Base-by-base conservation (phyloP, 2,329 filamentous ascomycete genomes). In the Ramularia collo-cygni region DNA sequence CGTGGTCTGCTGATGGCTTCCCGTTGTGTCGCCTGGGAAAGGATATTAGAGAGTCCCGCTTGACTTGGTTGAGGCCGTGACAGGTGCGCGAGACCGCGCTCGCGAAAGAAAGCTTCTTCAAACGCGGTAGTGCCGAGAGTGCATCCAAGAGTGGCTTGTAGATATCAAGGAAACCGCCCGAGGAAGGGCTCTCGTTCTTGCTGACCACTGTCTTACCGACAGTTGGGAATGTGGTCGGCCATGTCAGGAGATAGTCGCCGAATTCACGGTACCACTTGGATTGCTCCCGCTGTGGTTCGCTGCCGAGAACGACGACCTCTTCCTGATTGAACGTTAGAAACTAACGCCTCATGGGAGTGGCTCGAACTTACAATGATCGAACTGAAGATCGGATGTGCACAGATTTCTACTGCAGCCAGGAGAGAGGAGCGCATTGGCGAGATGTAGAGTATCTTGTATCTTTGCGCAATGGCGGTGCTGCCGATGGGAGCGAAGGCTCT, bases 401-500 rank as follows among this genome's bases (percentile, higher is more conserved):
- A 51, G 19, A 51, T 43, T 1, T 35, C 26, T 7, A 42, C 21
- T 1, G 40, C 42, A 12, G 19, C 18, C 3, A 28, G 26, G 3
- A 51, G n/a, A 6, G 46, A 40, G 5, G 9, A 26, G 4, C 13
- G 4, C 4, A 38, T 39, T 2, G 46, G 48, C 14, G 50, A 46
- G 7, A 53, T 24, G 38, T 53, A 53, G 4, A 53, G 42, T 3
- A 26, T 27, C n/a, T 38, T 45, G 13, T 44, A 24, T n/a, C 38
- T 37, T 6, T 28, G 14, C 4, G 35, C 27, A 8, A 51, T 32
- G 7, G 12, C 26, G 18, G 28, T 39, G 28, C 10, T 37, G 29
- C 40, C 44, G 2, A 27, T 30, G 8, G 42, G 33, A 1, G 38
- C 18, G 15, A 52, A 32, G 3, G 8, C 8, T 7, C 32, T 18